Evolutionary conservation across 306 rosid genomes (phyloP), one percentile per base, ranked within the genome.

Genomic region (Corylus americana): DNA sequence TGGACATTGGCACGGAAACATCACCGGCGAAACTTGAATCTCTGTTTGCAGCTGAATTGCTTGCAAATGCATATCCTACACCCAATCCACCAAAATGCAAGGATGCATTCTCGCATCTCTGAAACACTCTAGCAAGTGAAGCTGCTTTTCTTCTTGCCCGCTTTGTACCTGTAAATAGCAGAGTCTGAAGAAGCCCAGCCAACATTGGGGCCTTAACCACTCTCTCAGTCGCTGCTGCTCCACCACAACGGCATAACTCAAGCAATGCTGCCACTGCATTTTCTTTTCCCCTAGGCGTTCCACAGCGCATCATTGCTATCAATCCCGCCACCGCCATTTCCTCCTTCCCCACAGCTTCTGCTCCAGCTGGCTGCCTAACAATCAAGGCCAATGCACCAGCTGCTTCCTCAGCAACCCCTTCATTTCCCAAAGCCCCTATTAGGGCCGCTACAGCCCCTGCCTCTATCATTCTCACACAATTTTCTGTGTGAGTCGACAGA

Each of bases 141-240:
- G 98, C 98, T 29, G 98, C 98, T 89, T 94, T 94, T 76, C 98
- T 82, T 81, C 97, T 88, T 7, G 98, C 98, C 25, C 98, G 85
- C 74, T 92, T 94, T 48, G 98, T 94, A 13, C 98, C 98, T 0
- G 98, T 94, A 66, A 91, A 94, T 39, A 91, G 79, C 73, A 94
- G 85, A 48, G 89, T 81, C 85, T 92, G 98, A 74, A 94, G 97
- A 75, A 94, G 84, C 10, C 95, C 92, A 4, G 92, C 97, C 84
- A 94, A 89, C 55, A 94, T 88, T 0, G 98, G 98, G 2, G 92
- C 97, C 87, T 84, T 90, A 16, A 89, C 88, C 25, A 94, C 98
- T 80, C 83, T 91, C 82, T 92, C 98, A 0, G 93, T 92, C 54
- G 95, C 87, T 54, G 91, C 90, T 7, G 90, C 61, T 45, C 97